phyloP scores from a whole-genome alignment of 352 stramenopile species.

The Globisporangium ultimum region DNA sequence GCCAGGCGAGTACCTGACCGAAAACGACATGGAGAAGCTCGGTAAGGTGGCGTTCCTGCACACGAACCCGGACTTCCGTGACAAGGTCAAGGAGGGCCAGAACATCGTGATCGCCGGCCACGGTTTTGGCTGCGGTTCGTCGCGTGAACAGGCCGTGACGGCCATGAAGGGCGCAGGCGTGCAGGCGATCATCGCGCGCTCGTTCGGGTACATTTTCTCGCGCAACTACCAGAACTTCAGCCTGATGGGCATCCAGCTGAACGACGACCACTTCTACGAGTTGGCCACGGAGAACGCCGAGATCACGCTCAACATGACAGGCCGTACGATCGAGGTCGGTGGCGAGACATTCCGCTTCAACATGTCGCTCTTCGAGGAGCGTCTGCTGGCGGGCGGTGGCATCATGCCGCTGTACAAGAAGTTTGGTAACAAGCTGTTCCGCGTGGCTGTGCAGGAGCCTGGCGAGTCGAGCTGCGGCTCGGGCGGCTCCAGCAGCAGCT shows the following conservation, averaged over 20 bases:
- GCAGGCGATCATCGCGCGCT: constrained; percentile 77
- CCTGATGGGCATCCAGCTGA: constrained; percentile 74
- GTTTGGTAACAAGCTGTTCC: constrained; percentile 83
- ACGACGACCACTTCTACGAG: constrained; percentile 81
- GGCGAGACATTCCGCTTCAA: constrained; percentile 80
- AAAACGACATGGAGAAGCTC: constrained; percentile 84
- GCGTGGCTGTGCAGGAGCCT: constrained; percentile 74
- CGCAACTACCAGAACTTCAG: constrained; percentile 88
- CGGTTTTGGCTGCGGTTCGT: constrained; percentile 83
- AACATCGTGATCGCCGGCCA: constrained; percentile 75
- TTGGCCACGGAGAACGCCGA: constrained; percentile 67
- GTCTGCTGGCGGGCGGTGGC: constrained; percentile 69
- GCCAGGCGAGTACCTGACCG: constrained; percentile 72
- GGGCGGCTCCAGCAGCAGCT: constrained; percentile 22
- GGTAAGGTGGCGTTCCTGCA: constrained; percentile 83
- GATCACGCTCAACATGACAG: constrained; percentile 82
- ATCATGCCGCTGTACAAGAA: constrained; percentile 89
- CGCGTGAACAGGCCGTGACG: constrained; percentile 81
- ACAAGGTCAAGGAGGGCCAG: constrained; percentile 72
- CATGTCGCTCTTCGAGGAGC: constrained; percentile 86
- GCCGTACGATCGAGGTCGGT: constrained; percentile 74
- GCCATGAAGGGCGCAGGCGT: constrained; percentile 78
- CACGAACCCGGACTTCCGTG: constrained; percentile 84
- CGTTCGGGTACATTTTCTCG: constrained; percentile 87
- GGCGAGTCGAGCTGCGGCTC: constrained; percentile 32